Evolutionary conservation across 192 early-diverging fungal species (phyloP), one percentile per base, ranked within the genome.

Genomic region (Coemansia sp.): DNA sequence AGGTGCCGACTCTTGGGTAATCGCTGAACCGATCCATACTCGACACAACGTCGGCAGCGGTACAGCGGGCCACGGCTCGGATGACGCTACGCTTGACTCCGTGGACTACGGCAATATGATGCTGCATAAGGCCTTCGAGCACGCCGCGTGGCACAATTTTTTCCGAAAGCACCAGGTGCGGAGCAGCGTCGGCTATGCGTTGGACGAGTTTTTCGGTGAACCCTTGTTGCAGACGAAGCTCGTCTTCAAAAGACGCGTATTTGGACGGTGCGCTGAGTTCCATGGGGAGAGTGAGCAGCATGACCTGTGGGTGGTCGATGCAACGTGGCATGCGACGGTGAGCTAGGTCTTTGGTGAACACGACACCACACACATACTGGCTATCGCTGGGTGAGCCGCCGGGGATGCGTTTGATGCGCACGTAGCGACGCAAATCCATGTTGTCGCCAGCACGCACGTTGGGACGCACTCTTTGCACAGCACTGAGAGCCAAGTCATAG

Each of bases 321-420:
- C 64, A 66, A 6, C 78, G 75, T 2, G 85, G 75, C 94, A 99
- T 97, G 52, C 80, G 77, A 50, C 94, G 92, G 70, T 99, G 94
- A 0, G 89, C 88, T 18, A 94, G 77, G 55, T 87, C 87, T 61
- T 94, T 97, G n/a, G 89, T 83, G 46, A 87, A 95, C n/a, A 96
- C 94, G 14, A 94, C 82, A 10, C 94, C 96, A 22, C 83, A 77
- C 29, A 99, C 81, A 67, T 90, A 97, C 36, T 87, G 79, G 34
- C 85, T 87, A 60, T 94, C 91, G 20, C 54, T 35, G 0, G 92
- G 88, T 20, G 57, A 20, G 8, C 91, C 93, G 8, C 94, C 96
- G 0, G 96, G 88, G 17, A 99, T 89, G 54, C 89, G 90, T 62
- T 98, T 98, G 60, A 97, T 89, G 50, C 94, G 95, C 37, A 98